Conservation (phyloP, 2,329 filamentous ascomycete genomes). For the Penicillium sp. region DNA sequence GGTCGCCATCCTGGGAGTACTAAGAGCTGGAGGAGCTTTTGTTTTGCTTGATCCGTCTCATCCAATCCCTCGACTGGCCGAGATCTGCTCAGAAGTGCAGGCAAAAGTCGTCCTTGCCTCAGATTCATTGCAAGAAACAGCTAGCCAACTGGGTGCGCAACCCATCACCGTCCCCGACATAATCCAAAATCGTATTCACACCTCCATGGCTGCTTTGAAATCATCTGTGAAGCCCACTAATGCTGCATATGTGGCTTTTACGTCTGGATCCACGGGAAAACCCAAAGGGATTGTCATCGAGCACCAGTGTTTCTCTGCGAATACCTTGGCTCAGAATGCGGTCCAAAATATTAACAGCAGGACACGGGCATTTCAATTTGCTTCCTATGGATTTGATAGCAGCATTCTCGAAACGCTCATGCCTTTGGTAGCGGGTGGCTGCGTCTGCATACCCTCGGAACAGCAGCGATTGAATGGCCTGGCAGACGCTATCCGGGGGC, state of each 20-base stretch:
- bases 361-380: constrained; percentile 39
- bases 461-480: constrained; percentile 8
- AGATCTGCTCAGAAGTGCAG: neutral
- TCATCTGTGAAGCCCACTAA: neutral
- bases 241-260: constrained; percentile 44
- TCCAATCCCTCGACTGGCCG: neutral
- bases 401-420: constrained; percentile 11
- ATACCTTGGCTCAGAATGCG: constrained; percentile 35
- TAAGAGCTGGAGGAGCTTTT: constrained; percentile 14
- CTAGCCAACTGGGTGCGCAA: neutral
- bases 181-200: neutral
- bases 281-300: constrained; percentile 45
- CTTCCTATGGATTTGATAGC: constrained; percentile 30
- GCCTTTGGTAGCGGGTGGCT: constrained; percentile 13
- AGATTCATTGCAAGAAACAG: neutral
- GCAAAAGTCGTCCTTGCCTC: neutral
- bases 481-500: neutral
- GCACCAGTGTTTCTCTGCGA: constrained; percentile 26
- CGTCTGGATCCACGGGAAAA: constrained; percentile 45
- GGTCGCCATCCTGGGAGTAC: constrained; percentile 11
- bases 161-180: neutral
- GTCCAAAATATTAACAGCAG: constrained; percentile 45
- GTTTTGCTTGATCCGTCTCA: constrained; percentile 9
- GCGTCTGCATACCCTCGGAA: constrained; percentile 15
- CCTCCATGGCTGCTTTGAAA: neutral